Evolutionary conservation across 208 protist species (phyloP), one percentile per base, ranked within the genome.

Genomic region (Herpetomonas samuelpessoai): DNA sequence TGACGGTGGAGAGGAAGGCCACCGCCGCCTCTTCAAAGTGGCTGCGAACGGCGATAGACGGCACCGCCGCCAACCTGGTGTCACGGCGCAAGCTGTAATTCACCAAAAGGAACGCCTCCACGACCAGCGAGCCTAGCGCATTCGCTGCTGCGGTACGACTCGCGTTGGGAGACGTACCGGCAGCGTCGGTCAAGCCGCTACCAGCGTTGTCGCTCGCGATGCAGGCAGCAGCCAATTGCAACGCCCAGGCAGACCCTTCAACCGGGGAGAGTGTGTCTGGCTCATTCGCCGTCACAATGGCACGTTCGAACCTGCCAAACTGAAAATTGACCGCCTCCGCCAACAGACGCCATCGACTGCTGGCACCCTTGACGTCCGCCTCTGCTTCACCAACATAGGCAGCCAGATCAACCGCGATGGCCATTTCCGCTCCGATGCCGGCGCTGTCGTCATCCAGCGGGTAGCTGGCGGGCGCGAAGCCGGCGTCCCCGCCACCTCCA

Each of bases 391-490:
- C 74, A 55, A 70, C 74, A 21, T 75, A 58, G 22, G 65, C 39
- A 57, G 56, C 65, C 52, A 71, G 35, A 59, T 67, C 46, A 53
- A 85, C 12, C 12, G 73, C 54, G 57, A 83, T 81, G 25, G 65
- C 63, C 57, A 74, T 57, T 52, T 89, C 78, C 50, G 81, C 57
- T 9, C 52, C 61, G n/a, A 75, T 57, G 2, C 72, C 68, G 22
- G 81, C 74, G 3, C 57, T 39, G 58, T 83, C 78, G 21, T 68
- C 66, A 38, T 85, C 78, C 16, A 89, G 61, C 16, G 61, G 41
- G 52, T 78, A 78, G 12, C 35, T 41, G 9, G 35, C 14, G 35
- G 35, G 9, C 9, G 35, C 6, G 14, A 41, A 41, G 35, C 9
- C 35, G 14, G 35, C 14, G 9, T 41, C 35, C 35, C 35, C 35